phyloP scores from a whole-genome alignment of 306 rosid species.

The Malus sieversii region DNA sequence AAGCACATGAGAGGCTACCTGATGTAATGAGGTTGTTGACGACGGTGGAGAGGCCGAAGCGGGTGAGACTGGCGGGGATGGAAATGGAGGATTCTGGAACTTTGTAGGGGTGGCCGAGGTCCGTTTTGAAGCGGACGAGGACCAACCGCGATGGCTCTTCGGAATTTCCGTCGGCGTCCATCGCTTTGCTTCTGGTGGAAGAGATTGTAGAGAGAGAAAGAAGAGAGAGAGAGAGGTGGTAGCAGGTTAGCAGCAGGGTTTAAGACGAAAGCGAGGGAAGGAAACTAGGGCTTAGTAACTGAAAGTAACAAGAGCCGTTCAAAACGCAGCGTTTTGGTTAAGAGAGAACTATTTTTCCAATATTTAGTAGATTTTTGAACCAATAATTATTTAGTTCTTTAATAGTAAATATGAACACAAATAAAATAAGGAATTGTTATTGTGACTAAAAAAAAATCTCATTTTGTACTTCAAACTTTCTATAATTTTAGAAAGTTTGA shows the following conservation, averaged over 20 bases:
- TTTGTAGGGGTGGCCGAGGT: slow-evolving; percentile 41
- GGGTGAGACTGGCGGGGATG: slow-evolving; percentile 61
- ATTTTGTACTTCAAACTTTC: too few relatives aligned
- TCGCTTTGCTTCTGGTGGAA: not conserved
- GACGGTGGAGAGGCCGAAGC: slow-evolving; percentile 72
- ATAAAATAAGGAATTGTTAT: too few relatives aligned
- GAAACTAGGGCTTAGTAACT: too few relatives aligned
- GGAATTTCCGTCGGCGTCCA: slow-evolving; percentile 37
- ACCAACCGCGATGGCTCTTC: slow-evolving; percentile 40
- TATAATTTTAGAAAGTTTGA: too few relatives aligned
- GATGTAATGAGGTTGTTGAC: slow-evolving; percentile 63
- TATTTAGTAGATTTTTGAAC: too few relatives aligned
- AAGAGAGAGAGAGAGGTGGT: not conserved
- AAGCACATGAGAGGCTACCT: slow-evolving; percentile 14
- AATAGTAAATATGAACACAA: too few relatives aligned
- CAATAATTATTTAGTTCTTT: too few relatives aligned
- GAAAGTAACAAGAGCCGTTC: too few relatives aligned
- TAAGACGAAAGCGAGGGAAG: not conserved
- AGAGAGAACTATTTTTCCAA: too few relatives aligned
- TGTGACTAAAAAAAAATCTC: too few relatives aligned
- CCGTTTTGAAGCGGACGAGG: slow-evolving; percentile 78
- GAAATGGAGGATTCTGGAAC: slow-evolving; percentile 50
- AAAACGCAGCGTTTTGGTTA: too few relatives aligned
- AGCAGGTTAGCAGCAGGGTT: not conserved
- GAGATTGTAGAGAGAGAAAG: not conserved